Conservation (phyloP, 345 rosid species). For the Melaleuca alternifolia region DNA sequence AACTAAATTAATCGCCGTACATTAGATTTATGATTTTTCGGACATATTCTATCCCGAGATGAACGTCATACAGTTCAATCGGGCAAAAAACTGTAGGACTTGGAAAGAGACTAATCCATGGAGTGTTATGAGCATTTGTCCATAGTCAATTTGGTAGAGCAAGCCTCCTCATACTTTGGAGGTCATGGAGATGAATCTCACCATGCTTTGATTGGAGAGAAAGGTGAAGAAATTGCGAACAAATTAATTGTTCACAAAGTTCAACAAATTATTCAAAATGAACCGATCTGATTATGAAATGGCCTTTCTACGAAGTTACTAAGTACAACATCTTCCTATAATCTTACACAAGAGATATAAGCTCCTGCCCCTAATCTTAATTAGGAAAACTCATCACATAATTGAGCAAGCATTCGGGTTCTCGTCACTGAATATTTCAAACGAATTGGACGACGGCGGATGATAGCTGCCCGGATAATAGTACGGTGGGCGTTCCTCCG, state of each 20-base stretch:
- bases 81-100: neutral
- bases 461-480: neutral
- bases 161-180: no score
- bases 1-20: accelerated
- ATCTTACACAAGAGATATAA: neutral
- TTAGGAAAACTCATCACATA: neutral
- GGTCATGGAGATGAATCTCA: no score
- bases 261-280: no score
- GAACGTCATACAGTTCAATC: neutral
- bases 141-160: no score
- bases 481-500: neutral
- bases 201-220: no score
- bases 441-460: neutral
- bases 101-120: neutral
- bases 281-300: no score
- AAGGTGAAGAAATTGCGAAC: no score
- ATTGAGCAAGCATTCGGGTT: conserved; percentile 4
- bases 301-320: neutral
- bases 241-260: no score
- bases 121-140: no score
- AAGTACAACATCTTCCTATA: neutral
- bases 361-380: neutral
- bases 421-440: conserved; percentile 6
- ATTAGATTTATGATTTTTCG: neutral
- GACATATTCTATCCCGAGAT: no score